phyloP scores from a whole-genome alignment of 306 rosid genomes.

The Quercus rubra region DNA sequence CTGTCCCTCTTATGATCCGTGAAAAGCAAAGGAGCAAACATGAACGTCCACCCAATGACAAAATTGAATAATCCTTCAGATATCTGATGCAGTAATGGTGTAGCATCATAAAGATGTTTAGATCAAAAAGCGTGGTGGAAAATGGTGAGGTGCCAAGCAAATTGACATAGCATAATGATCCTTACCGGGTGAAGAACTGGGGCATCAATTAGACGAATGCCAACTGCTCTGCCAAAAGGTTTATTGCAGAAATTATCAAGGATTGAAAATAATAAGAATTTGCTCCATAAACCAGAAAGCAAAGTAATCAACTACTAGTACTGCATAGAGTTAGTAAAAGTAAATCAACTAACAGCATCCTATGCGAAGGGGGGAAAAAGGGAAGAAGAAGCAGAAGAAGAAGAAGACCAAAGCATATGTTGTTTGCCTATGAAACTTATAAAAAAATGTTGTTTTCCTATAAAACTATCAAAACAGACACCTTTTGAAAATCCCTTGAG shows the following conservation, averaged over 20 bases:
- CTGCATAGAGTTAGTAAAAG: background rate
- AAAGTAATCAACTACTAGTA: background rate
- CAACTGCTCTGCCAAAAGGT: constrained; percentile 71
- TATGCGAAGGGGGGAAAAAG: background rate
- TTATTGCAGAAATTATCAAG: constrained; percentile 33
- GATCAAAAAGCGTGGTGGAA: background rate
- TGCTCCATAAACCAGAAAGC: constrained; percentile 8
- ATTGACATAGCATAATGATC: constrained; percentile 13
- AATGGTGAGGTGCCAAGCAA: constrained; percentile 6
- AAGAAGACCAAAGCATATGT: background rate
- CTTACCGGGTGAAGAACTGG: constrained; percentile 96
- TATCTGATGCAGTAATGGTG: constrained; percentile 45
- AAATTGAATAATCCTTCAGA: constrained; percentile 89
- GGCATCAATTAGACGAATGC: constrained; percentile 63
- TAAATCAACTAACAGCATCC: constrained; percentile 3
- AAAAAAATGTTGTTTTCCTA: background rate
- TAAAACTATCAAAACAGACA: background rate
- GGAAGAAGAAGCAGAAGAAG: background rate
- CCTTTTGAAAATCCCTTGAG: background rate
- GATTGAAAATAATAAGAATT: background rate
- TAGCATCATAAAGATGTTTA: constrained; percentile 15
- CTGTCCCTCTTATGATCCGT: constrained; percentile 64
- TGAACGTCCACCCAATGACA: constrained; percentile 88
- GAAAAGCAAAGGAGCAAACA: constrained; percentile 88
- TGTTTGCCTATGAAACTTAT: background rate